These are phyloP conservation scores for Ceriops tagal DNA, from an alignment of 345 rosid species.

Conservation along the genomic window DNA sequence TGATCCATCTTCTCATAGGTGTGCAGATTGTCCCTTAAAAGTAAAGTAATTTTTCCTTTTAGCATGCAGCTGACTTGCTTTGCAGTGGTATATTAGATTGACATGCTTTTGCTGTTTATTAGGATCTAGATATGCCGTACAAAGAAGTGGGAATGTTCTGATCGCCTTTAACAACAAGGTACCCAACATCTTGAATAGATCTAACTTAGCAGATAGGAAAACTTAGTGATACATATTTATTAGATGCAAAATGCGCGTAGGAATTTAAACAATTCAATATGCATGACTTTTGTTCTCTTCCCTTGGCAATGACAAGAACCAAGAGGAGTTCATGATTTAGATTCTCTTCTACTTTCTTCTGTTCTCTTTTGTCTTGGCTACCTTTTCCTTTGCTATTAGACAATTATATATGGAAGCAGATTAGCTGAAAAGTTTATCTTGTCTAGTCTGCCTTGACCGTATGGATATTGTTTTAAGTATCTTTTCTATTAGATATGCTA, in stretches of 20 bases:
- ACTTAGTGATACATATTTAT: neutral
- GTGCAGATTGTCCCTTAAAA: slow-evolving; percentile 7
- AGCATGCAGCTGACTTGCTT: slow-evolving; percentile 6
- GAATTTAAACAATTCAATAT: neutral
- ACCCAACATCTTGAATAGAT: slow-evolving; percentile 18
- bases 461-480: neutral
- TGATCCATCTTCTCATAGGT: slow-evolving; percentile 97
- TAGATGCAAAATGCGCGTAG: neutral
- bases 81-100: slow-evolving; percentile 24
- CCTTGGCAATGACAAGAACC: too few relatives aligned
- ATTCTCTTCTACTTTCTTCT: neutral
- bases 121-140: slow-evolving; percentile 97
- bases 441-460: too few relatives aligned
- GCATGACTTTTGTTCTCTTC: neutral
- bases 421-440: too few relatives aligned
- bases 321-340: neutral
- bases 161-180: slow-evolving; percentile 99
- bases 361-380: neutral
- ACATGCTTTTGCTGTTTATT: slow-evolving; percentile 22
- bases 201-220: neutral
- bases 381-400: neutral
- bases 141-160: slow-evolving; percentile 75
- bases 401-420: too few relatives aligned
- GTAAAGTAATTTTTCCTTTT: neutral
- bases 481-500: neutral